A percentile compares a stretch with the other conserved stretches of the same genome.
phyloP scores from a whole-genome alignment of 441 rosid genomes.

The Daphne laureola region DNA sequence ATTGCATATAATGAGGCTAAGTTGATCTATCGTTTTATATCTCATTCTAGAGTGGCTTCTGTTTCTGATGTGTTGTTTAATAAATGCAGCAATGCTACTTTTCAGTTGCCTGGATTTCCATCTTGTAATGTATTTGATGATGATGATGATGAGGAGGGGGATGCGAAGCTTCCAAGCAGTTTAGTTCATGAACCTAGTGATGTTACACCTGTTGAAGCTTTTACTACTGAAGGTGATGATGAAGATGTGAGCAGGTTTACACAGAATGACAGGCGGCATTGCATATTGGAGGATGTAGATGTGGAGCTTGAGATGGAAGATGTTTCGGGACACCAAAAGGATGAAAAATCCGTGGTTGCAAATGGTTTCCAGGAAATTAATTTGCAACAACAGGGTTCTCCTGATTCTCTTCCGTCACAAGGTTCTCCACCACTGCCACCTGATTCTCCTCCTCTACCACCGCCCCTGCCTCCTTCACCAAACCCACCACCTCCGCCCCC shows the following conservation, averaged over 20 bases:
- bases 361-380: slow-evolving; percentile 31
- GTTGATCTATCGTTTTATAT: no score
- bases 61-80: slow-evolving; percentile 15
- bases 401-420: slow-evolving; percentile 26
- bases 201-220: slow-evolving; percentile 33
- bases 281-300: slow-evolving; percentile 78
- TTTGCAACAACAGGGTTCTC: slow-evolving; percentile 20
- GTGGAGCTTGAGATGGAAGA: slow-evolving; percentile 97
- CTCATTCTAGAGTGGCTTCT: slow-evolving; percentile 4
- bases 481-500: slow-evolving; percentile 22
- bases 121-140: slow-evolving; percentile 66
- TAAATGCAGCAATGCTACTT: slow-evolving; percentile 73
- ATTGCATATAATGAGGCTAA: no score
- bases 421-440: slow-evolving; percentile 32
- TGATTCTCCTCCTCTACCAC: slow-evolving; percentile 25
- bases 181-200: slow-evolving; percentile 30
- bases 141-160: slow-evolving; percentile 52
- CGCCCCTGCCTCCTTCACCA: slow-evolving; percentile 21
- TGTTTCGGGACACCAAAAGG: slow-evolving; percentile 63
- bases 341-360: slow-evolving; percentile 28
- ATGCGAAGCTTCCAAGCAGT: slow-evolving; percentile 42
- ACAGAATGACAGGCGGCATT: slow-evolving; percentile 61
- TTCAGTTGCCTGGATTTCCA: slow-evolving; percentile 82
- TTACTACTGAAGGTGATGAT: slow-evolving; percentile 32
- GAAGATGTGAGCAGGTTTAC: slow-evolving; percentile 31